Conservation (phyloP, 768 basidiomycete genomes). For the Hericium alpestre region DNA sequence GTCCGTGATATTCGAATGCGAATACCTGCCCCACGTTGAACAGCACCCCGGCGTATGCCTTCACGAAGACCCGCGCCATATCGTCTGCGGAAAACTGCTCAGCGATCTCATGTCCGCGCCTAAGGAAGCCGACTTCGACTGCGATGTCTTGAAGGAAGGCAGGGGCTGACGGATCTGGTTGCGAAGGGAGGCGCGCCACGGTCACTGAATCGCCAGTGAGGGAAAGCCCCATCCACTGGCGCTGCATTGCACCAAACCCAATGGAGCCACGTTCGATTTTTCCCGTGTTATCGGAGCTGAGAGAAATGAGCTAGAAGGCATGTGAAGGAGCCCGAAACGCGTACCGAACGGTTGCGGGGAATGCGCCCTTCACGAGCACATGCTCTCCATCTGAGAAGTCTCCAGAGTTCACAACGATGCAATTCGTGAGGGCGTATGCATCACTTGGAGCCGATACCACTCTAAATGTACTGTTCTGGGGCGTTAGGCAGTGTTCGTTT, state of each 20-base stretch:
- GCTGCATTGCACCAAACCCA: constrained; percentile 67
- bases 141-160: constrained; percentile 71
- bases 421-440: constrained; percentile 64
- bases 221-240: constrained; percentile 87
- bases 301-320: not conserved
- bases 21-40: constrained; percentile 61
- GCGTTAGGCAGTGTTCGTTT: not conserved
- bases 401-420: constrained; percentile 65
- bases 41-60: constrained; percentile 62
- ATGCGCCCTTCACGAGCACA: constrained; percentile 64
- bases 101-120: constrained; percentile 39
- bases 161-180: constrained; percentile 37
- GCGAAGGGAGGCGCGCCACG: constrained; percentile 44
- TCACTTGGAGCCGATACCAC: constrained; percentile 20
- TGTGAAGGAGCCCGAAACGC: not conserved
- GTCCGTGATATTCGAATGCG: constrained; percentile 82
- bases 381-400: constrained; percentile 71
- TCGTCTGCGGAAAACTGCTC: constrained; percentile 85
- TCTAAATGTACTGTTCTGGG: constrained; percentile 12
- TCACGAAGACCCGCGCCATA: constrained; percentile 63
- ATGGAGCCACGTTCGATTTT: constrained; percentile 58
- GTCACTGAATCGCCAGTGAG: constrained; percentile 65
- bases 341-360: constrained; percentile 41
- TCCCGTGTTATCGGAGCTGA: constrained; percentile 71
- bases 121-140: constrained; percentile 63